Percentiles rank a stretch among this genome's conserved stretches.
phyloP scores from a whole-genome alignment of 305 asterid species.

The Rubia balearica region DNA sequence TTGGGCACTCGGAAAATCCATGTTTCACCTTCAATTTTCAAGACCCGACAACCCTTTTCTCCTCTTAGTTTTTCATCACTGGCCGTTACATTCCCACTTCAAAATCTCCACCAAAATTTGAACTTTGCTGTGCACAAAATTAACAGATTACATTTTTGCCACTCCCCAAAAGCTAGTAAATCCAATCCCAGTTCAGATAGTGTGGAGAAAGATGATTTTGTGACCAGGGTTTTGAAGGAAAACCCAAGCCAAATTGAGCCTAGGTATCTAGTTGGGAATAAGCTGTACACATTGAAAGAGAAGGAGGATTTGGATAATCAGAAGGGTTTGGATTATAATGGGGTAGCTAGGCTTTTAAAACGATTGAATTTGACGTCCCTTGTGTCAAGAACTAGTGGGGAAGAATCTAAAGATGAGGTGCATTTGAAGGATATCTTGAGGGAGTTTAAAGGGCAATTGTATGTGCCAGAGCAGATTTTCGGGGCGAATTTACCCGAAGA shows the following conservation, averaged over 20 bases:
- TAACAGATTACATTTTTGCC: constrained; percentile 25
- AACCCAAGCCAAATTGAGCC: constrained; percentile 94
- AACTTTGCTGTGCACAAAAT: constrained; percentile 19
- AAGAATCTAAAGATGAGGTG: constrained; percentile 51
- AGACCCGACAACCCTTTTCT: constrained; percentile 36
- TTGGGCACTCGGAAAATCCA: constrained; percentile 23
- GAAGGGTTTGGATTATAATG: constrained; percentile 30
- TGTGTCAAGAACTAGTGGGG: constrained; percentile 22
- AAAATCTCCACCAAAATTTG: constrained; percentile 18
- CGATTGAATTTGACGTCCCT: constrained; percentile 55
- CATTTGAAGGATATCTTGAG: constrained; percentile 82
- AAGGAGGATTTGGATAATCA: constrained; percentile 48
- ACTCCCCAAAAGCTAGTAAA: constrained; percentile 33
- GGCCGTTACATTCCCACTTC: constrained; percentile 27
- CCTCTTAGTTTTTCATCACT: constrained; percentile 20
- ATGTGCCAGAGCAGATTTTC: constrained; percentile 89
- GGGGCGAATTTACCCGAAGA: constrained; percentile 68
- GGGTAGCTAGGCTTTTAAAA: constrained; percentile 38
- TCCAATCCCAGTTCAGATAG: constrained; percentile 26
- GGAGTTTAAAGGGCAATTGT: constrained; percentile 86
- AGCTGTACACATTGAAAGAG: constrained; percentile 64
- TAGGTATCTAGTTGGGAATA: constrained; percentile 62
- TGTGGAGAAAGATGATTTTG: constrained; percentile 59
- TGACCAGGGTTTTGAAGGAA: constrained; percentile 77
- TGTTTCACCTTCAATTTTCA: constrained; percentile 13